phyloP scores from a whole-genome alignment of 805 yeast genomes.

The Huiozyma sinensis region DNA sequence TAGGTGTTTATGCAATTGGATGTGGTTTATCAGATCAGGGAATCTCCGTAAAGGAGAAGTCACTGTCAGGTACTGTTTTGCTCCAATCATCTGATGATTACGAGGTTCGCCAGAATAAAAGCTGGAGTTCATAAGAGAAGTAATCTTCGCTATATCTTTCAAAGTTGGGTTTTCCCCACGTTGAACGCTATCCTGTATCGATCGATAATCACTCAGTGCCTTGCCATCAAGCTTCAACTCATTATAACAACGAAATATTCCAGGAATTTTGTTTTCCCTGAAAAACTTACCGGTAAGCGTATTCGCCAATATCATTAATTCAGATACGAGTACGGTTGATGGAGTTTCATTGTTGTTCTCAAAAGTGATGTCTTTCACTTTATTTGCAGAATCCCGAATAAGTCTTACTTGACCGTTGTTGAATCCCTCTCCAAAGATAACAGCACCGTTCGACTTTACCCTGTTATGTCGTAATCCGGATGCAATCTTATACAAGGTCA shows the following conservation, averaged over 20 bases:
- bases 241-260: slow-evolving; percentile 34
- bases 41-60: slow-evolving; percentile 86
- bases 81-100: slow-evolving; percentile 54
- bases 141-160: slow-evolving; percentile 34
- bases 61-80: slow-evolving; percentile 53
- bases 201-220: slow-evolving; percentile 17
- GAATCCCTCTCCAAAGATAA: slow-evolving; percentile 31
- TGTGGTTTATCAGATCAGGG: slow-evolving; percentile 70
- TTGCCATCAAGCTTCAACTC: slow-evolving; percentile 20
- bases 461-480: slow-evolving; percentile 21
- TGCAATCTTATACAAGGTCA: slow-evolving; percentile 24
- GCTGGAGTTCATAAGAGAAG: slow-evolving; percentile 44
- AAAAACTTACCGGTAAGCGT: slow-evolving; percentile 45
- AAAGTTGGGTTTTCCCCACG: slow-evolving; percentile 20
- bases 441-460: slow-evolving; percentile 29
- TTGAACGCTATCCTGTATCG: slow-evolving; percentile 15
- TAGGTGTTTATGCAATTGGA: slow-evolving; percentile 50
- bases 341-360: slow-evolving; percentile 26
- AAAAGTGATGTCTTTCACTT: slow-evolving; percentile 10
- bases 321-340: slow-evolving; percentile 63
- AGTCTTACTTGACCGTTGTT: slow-evolving; percentile 18
- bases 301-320: slow-evolving; percentile 76
- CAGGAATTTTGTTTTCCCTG: slow-evolving; percentile 35
- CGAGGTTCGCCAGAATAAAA: slow-evolving; percentile 35
- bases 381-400: slow-evolving; percentile 4